Percentiles rank a stretch among this genome's conserved stretches.
phyloP scores from a whole-genome alignment of 208 protist species.

The Leishmania mexicana region DNA sequence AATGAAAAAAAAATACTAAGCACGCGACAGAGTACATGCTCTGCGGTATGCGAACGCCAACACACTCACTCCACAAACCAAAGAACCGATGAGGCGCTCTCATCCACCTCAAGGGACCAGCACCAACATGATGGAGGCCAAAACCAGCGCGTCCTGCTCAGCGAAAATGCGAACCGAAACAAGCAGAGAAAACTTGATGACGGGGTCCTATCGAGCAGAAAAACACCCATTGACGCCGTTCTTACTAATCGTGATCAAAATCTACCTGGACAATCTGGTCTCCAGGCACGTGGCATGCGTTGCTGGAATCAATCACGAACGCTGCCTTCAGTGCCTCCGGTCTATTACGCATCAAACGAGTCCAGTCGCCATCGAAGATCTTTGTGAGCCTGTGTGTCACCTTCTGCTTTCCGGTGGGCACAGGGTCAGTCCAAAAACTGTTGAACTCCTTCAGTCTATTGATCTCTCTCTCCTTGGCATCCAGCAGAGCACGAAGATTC shows the following conservation, averaged over 20 bases:
- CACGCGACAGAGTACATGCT: not conserved
- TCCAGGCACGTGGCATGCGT: constrained; percentile 66
- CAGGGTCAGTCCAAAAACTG: constrained; percentile 26
- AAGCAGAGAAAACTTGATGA: not conserved
- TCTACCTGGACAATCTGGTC: constrained; percentile 52
- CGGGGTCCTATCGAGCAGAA: not conserved
- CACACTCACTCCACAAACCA: not conserved
- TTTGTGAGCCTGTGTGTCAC: constrained; percentile 55
- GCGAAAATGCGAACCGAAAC: not conserved
- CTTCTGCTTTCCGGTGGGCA: constrained; percentile 38
- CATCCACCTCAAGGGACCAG: not conserved
- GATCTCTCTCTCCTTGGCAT: constrained; percentile 46
- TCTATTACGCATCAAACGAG: constrained; percentile 41
- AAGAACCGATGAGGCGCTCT: not conserved
- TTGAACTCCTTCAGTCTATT: constrained; percentile 33
- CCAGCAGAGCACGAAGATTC: constrained; percentile 14
- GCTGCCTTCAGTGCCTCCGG: constrained; percentile 58
- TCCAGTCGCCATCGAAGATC: constrained; percentile 70
- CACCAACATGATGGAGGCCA: not conserved
- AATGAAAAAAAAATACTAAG: not conserved
- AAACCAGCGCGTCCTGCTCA: not conserved
- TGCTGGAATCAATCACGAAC: constrained; percentile 69
- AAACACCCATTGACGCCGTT: not conserved
- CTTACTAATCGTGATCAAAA: constrained; percentile 40
- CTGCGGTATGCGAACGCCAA: not conserved